Evolutionary conservation across 257 asterid genomes (phyloP).

Genomic region (Fraxinus cuspidata): DNA sequence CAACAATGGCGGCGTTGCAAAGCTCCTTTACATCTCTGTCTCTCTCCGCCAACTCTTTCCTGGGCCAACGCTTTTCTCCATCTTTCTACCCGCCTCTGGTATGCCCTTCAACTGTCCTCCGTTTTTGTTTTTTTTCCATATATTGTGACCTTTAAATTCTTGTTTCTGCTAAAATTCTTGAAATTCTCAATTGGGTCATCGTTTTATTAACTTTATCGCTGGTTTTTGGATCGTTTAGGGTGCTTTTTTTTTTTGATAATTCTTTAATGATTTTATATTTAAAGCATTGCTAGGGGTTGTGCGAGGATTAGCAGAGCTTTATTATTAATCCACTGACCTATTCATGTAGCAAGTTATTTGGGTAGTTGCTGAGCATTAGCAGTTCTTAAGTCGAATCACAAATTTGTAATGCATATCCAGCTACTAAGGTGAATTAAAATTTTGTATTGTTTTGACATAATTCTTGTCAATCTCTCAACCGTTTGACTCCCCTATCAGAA

Average conservation of each 20-base stretch:
- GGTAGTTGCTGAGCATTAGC: neutral
- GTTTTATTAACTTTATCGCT: neutral
- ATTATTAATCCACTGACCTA: neutral
- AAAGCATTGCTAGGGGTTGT: neutral
- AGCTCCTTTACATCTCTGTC: slow-evolving; percentile 70
- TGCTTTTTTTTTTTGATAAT: neutral
- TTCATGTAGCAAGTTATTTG: neutral
- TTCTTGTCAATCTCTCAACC: neutral
- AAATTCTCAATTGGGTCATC: neutral
- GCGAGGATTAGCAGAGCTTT: neutral
- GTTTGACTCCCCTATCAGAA: neutral
- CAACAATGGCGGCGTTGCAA: slow-evolving; percentile 67
- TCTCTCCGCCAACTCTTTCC: slow-evolving; percentile 64
- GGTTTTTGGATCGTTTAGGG: neutral
- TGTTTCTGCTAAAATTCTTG: neutral
- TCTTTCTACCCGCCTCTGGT: slow-evolving; percentile 57
- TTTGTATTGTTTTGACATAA: neutral
- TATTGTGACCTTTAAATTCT: neutral
- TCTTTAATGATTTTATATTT: neutral
- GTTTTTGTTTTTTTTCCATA: neutral
- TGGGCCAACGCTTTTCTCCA: slow-evolving; percentile 65
- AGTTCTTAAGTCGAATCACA: neutral
- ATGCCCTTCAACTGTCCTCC: slow-evolving; percentile 5
- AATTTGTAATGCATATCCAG: neutral
- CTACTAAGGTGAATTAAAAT: neutral